Evolutionary conservation across 2,329 filamentous ascomycete genomes (phyloP).

Genomic region (Sporothrix pseudoabietina): DNA sequence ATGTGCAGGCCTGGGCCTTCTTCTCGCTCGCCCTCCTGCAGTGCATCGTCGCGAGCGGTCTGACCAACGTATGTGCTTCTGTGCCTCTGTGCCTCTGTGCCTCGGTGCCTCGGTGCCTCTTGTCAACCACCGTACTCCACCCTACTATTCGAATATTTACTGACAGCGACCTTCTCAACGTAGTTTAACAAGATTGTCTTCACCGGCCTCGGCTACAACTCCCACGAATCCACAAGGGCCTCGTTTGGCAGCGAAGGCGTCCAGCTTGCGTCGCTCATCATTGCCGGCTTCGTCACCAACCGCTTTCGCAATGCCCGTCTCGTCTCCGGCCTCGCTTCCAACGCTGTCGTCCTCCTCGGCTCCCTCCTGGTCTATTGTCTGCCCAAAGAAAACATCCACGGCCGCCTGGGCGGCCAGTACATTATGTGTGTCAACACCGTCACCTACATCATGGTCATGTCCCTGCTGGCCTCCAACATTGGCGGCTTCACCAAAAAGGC

Average conservation of each 20-base stretch:
- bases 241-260: slow-evolving; percentile 33
- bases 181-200: slow-evolving; percentile 54
- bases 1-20: slow-evolving; percentile 41
- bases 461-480: slow-evolving; percentile 63
- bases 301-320: slow-evolving; percentile 48
- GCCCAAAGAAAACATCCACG: slow-evolving; percentile 50
- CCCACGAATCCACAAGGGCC: slow-evolving; percentile 44
- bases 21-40: slow-evolving; percentile 40
- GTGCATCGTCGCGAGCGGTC: slow-evolving; percentile 40
- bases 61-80: slow-evolving; percentile 35
- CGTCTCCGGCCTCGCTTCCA: slow-evolving; percentile 45
- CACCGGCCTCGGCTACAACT: slow-evolving; percentile 59
- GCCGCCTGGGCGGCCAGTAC: slow-evolving; percentile 55
- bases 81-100: too few relatives aligned
- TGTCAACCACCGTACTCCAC: too few relatives aligned
- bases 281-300: slow-evolving; percentile 47
- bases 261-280: slow-evolving; percentile 32
- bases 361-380: slow-evolving; percentile 54
- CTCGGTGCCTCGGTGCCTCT: too few relatives aligned
- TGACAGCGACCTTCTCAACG: neutral
- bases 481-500: slow-evolving; percentile 72
- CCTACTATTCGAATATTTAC: too few relatives aligned
- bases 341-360: slow-evolving; percentile 45
- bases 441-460: slow-evolving; percentile 59
- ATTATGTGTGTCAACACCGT: slow-evolving; percentile 57